Base-by-base conservation (phyloP, 1,284 basidiomycete species). In the Ustilago trichophora region DNA sequence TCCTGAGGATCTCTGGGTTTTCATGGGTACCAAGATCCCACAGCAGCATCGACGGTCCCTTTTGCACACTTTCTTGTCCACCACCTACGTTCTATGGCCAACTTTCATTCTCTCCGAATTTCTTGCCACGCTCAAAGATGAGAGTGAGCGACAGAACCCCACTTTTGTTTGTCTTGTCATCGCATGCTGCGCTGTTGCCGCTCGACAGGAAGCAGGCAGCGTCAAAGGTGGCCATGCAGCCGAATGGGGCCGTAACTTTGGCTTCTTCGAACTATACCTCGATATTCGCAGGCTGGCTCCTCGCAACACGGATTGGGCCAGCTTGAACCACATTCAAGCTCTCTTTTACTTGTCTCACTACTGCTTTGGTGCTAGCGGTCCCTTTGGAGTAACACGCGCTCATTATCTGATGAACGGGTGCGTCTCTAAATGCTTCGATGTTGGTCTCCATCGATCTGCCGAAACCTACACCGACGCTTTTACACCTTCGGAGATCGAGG, bases 391-490 rank as follows among this genome's bases (percentile, higher is more conserved):
- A 1, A 65, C 62, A 0, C 40, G 62, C 12, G 67, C 56, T 2
- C 67, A 70, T 35, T 65, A 70, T 16, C 50, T 70, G 9, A 70
- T 70, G 40, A 70, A 70, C 27, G 67, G 62, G 12, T 64, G 60
- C 38, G 67, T 70, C 3, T 70, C 67, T 0, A 70, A 65, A 26
- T 70, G 67, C 62, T 70, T 70, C 40, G 67, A 70, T 32, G 57
- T 65, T 6, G 67, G 67, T 12, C 67, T 70, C 3, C 67, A 70
- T 41, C 33, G 67, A 27, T 70, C 67, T 12, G 67, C 67, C 21
- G 67, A 70, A 35, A 70, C 67, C 29, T 70, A 70, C 47, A 70
- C 67, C 0, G 67, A 70, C 19, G 62, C 67, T 6, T 70, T 70
- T 33, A 65, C 67, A 3, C 33, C 41, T 10, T 70, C 67, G 19